Conservation (phyloP, 208 protist species). For the Trypanosoma avium region DNA sequence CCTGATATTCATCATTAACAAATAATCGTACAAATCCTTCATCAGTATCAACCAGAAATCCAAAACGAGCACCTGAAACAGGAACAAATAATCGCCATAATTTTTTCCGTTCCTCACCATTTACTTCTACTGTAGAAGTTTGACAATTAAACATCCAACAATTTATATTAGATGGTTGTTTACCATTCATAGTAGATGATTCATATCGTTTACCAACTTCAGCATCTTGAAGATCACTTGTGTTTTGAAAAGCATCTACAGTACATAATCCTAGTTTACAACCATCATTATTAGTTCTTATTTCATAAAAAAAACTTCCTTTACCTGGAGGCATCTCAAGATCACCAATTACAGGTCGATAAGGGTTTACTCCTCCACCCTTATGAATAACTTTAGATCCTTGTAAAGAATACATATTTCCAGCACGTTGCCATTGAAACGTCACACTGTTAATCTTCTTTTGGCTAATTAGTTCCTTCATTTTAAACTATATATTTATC, state of each 20-base stretch:
- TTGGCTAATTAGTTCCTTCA: slow-evolving; percentile 35
- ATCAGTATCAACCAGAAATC: slow-evolving; percentile 86
- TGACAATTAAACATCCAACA: slow-evolving; percentile 67
- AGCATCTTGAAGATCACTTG: slow-evolving; percentile 33
- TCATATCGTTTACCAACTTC: slow-evolving; percentile 29
- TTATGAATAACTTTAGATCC: slow-evolving; percentile 50
- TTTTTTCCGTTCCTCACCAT: slow-evolving; percentile 56
- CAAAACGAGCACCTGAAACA: slow-evolving; percentile 55
- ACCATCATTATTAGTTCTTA: slow-evolving; percentile 72
- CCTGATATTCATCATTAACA: slow-evolving; percentile 73
- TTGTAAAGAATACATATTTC: slow-evolving; percentile 45
- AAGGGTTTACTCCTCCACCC: slow-evolving; percentile 49
- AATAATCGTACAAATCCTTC: slow-evolving; percentile 79
- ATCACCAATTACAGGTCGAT: slow-evolving; percentile 63
- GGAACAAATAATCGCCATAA: slow-evolving; percentile 79
- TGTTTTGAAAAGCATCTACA: slow-evolving; percentile 36
- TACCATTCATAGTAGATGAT: background rate
- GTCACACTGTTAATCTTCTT: slow-evolving; percentile 40
- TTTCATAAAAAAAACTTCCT: slow-evolving; percentile 82
- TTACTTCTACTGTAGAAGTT: slow-evolving; percentile 68
- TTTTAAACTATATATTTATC: slow-evolving; percentile 7
- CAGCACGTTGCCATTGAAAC: slow-evolving; percentile 69
- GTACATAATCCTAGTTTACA: slow-evolving; percentile 75
- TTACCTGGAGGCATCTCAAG: slow-evolving; percentile 57
- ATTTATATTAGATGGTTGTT: slow-evolving; percentile 7